Conservation (phyloP, 176 grass and related monocot species). For the Ampelocalamus luodianensis region DNA sequence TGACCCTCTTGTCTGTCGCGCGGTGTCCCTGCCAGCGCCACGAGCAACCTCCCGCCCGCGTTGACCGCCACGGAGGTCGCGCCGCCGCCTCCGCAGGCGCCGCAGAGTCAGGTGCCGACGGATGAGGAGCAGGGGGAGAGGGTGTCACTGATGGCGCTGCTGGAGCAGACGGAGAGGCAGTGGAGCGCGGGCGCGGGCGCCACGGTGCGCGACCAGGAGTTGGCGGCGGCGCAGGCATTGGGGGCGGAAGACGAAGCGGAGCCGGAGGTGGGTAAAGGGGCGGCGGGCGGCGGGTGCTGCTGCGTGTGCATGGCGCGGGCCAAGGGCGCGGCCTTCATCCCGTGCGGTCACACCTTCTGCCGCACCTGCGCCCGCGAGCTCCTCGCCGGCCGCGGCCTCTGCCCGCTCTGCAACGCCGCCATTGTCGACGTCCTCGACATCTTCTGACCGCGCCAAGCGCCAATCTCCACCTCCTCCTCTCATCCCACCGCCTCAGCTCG, state of each 20-base stretch:
- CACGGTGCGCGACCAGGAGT: not conserved
- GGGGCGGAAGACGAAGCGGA: slow-evolving; percentile 29
- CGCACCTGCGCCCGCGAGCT: slow-evolving; percentile 83
- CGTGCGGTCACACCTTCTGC: slow-evolving; percentile 94
- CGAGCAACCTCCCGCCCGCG: not conserved
- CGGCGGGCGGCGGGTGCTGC: slow-evolving; percentile 38
- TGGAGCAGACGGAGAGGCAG: slow-evolving; percentile 85
- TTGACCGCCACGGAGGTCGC: not conserved
- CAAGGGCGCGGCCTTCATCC: slow-evolving; percentile 85
- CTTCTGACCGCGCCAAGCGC: slow-evolving; percentile 47
- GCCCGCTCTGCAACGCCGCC: slow-evolving; percentile 90
- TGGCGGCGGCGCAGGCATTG: not conserved
- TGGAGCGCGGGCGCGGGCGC: slow-evolving; percentile 43
- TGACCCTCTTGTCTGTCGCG: slow-evolving; percentile 39
- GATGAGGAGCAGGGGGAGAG: slow-evolving; percentile 54
- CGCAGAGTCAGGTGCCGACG: not conserved
- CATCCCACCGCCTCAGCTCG: not conserved
- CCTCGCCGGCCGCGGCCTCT: slow-evolving; percentile 71
- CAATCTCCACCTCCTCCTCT: not conserved
- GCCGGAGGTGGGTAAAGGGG: slow-evolving; percentile 9
- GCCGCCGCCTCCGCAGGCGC: not conserved
- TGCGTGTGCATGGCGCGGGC: slow-evolving; percentile 88
- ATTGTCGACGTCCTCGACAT: slow-evolving; percentile 90
- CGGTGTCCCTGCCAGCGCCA: slow-evolving; percentile 28
- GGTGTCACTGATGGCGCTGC: slow-evolving; percentile 86